Base-by-base conservation (phyloP, 2,329 filamentous ascomycete species). In the Corniculantispora saksenae region DNA sequence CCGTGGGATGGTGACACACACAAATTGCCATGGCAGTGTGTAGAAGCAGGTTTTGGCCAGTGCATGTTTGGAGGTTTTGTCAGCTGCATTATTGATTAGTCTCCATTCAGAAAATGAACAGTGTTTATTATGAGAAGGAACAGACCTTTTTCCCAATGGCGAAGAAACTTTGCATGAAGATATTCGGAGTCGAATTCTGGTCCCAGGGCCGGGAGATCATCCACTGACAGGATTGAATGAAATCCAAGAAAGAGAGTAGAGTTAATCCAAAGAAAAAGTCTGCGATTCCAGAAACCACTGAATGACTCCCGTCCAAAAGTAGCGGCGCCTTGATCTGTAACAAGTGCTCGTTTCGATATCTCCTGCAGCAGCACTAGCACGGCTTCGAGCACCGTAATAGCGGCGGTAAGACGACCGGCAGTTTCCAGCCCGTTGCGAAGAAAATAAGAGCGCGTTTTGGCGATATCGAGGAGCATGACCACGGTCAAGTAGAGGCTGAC, bases 1-100 rank as follows among this genome's bases (percentile, higher is more conserved):
- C 10, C 77, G 69, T 17, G 77, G 75, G 17, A 76, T 21, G n/a
- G 75, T 59, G 32, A 66, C 65, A n/a, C 58, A 32, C 12, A 67
- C 17, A 27, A 72, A 61, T 0, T 69, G 63, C 45, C 60, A 63
- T 13, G 65, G 47, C 19, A 68, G 67, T 4, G 64, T 58, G 10
- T 43, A 21, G 27, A 65, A 50, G 17, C 57, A 63, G 2, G 70
- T 65, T 27, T 51, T 69, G 47, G 61, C 47, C 29, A 70, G 54
- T 10, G 51, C 43, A n/a, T 63, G 19, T 27, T 58, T 58, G 2
- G 56, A 32, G 3, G 25, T 48, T 10, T 53, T 45, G 21, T 65
- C 23, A 29, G 25, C 50, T 53, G 12, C 17, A 38, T 43, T 4
- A 19, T 4, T 7, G 6, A 13, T 43, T 43, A 43, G 38, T 13